Evolutionary conservation across 2,329 filamentous ascomycete species (phyloP).

Genomic region (Arthroderma sp.): DNA sequence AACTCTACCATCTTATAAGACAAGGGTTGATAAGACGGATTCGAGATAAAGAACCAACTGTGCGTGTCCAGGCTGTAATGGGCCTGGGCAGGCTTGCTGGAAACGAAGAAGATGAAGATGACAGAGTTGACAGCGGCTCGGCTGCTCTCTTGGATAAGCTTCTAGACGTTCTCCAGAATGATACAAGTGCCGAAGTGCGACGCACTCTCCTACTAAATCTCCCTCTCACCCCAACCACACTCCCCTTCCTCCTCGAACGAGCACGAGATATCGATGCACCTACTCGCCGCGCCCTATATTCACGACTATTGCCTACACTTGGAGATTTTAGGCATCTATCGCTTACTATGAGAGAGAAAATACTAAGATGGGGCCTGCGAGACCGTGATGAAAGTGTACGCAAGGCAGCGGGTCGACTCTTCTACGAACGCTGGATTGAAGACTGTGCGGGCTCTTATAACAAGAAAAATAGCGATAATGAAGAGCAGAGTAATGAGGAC

Average conservation of each 20-base stretch:
- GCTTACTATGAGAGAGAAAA: slow-evolving; percentile 85
- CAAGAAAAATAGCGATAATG: slow-evolving; percentile 38
- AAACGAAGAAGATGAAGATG: slow-evolving; percentile 55
- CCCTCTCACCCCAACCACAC: slow-evolving; percentile 67
- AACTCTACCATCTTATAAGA: slow-evolving; percentile 70
- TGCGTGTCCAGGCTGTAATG: slow-evolving; percentile 81
- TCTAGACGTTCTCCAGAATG: slow-evolving; percentile 79
- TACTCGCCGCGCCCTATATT: slow-evolving; percentile 76
- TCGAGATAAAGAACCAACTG: slow-evolving; percentile 84
- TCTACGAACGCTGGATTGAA: slow-evolving; percentile 94
- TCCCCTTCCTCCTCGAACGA: slow-evolving; percentile 79
- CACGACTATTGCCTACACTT: slow-evolving; percentile 69
- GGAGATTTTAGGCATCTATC: slow-evolving; percentile 92
- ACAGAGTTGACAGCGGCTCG: slow-evolving; percentile 49
- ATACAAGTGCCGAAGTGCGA: slow-evolving; percentile 85
- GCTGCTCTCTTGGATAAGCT: slow-evolving; percentile 69
- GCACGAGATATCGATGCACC: slow-evolving; percentile 77
- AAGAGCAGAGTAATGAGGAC: slow-evolving; percentile 29
- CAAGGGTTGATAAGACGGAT: slow-evolving; percentile 71
- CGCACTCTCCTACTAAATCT: slow-evolving; percentile 79
- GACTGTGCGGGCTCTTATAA: slow-evolving; percentile 65
- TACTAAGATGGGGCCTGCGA: slow-evolving; percentile 84
- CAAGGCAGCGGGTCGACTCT: slow-evolving; percentile 78
- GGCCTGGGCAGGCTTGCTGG: slow-evolving; percentile 76
- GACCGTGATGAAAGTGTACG: slow-evolving; percentile 90